These are phyloP conservation scores for Kwoniella sp. DNA, from an alignment of 768 basidiomycete genomes.

Conservation along the genomic window DNA sequence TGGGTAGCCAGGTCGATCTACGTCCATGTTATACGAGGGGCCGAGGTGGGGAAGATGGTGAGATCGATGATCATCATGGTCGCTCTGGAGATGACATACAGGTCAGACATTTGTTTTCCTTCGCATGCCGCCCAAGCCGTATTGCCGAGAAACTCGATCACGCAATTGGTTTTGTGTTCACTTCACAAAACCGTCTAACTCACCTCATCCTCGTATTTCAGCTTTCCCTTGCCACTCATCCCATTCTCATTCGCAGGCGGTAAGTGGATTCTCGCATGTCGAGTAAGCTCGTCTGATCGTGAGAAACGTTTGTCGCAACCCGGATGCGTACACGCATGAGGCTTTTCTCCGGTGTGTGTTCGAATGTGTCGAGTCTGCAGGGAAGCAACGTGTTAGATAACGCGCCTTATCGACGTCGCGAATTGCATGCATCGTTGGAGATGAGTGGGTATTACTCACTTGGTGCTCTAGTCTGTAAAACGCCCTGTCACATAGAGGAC, in stretches of 20 bases:
- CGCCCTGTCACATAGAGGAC: slow-evolving; percentile 91
- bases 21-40: slow-evolving; percentile 50
- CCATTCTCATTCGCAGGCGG: slow-evolving; percentile 68
- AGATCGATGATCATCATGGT: slow-evolving; percentile 41
- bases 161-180: neutral
- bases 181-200: slow-evolving; percentile 48
- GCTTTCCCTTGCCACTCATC: slow-evolving; percentile 49
- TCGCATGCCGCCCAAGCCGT: neutral
- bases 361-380: slow-evolving; percentile 91
- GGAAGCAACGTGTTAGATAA: neutral
- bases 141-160: neutral
- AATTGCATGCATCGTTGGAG: too few species aligned
- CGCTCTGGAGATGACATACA: slow-evolving; percentile 11
- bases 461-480: slow-evolving; percentile 97
- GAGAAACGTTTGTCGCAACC: slow-evolving; percentile 99
- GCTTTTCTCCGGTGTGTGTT: slow-evolving; percentile 98
- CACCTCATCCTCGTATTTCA: slow-evolving; percentile 64
- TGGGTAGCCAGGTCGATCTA: slow-evolving; percentile 44
- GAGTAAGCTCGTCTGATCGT: slow-evolving; percentile 95
- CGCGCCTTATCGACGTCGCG: too few species aligned
- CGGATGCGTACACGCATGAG: slow-evolving; percentile 85
- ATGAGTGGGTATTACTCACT: slow-evolving; percentile 59
- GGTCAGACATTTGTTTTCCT: too few species aligned
- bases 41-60: slow-evolving; percentile 41
- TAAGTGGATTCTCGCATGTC: slow-evolving; percentile 87